phyloP scores from a whole-genome alignment of 768 basidiomycete genomes.

The Termitomyces sp. region DNA sequence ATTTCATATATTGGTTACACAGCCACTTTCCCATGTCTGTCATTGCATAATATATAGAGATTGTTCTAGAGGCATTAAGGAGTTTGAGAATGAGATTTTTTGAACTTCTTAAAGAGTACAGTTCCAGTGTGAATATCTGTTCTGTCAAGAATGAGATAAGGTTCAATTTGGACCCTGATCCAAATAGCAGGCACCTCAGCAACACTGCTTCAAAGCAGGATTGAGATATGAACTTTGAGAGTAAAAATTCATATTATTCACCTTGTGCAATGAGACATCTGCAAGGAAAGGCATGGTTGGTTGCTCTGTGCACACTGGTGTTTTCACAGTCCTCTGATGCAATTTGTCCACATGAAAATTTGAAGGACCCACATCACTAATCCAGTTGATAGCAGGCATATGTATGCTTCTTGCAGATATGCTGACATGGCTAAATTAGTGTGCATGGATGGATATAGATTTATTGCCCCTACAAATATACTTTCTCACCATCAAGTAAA shows the following conservation, averaged over 20 bases:
- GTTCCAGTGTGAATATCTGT: constrained; percentile 4
- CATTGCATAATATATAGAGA: too few relatives aligned
- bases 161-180: constrained; percentile 10
- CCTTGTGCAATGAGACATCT: background rate
- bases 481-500: background rate
- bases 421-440: background rate
- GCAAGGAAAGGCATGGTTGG: background rate
- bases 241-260: background rate
- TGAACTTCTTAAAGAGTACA: constrained; percentile 1
- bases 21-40: too few relatives aligned
- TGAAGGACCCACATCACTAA: background rate
- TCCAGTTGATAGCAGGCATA: background rate
- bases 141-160: constrained; percentile 9
- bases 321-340: background rate
- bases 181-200: constrained; percentile 1
- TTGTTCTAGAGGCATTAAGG: background rate
- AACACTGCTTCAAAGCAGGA: background rate
- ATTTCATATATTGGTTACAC: too few relatives aligned
- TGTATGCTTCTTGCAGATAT: background rate
- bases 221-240: background rate
- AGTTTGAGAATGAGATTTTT: background rate
- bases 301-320: background rate
- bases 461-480: background rate
- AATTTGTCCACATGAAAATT: background rate
- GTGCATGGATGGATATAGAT: background rate